Base-by-base conservation (phyloP, 1,284 basidiomycete species). In the Farysia itapuensis region DNA sequence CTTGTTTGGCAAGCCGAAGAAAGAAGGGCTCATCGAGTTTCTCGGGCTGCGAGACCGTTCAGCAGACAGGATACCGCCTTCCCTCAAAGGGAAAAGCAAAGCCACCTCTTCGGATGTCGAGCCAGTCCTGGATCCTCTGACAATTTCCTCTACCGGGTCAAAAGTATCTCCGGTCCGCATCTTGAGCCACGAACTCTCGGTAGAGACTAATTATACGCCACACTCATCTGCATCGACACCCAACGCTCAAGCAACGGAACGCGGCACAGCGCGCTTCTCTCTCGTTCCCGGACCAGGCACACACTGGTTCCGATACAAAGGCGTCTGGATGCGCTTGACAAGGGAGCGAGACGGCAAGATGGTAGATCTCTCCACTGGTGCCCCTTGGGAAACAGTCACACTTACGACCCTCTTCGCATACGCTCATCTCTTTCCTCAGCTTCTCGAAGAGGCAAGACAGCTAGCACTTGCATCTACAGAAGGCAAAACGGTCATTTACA, bases 311-410 rank as follows among this genome's bases (percentile, higher is more conserved):
- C 84, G 85, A 46, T 98, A 95, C 77, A 79, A 82, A 24, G 86
- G 88, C 4, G 88, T 90, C 18, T 98, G 94, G 95, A 90, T 96
- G 81, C 91, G 96, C 6, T 34, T 64, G 19, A 92, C 96, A 78
- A 85, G 95, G 38, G 92, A 97, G 77, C 89, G 79, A 20, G 89
- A 90, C 34, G 70, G 66, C 36, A 67, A 72, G 67, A 86, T 94
- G 44, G 88, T 94, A 81, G 88, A 94, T 72, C 81, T 94, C 22
- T 87, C 88, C 79, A 88, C 89, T 1, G 93, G 93, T 3, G 84
- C 85, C 5, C 95, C 95, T 39, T 98, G 94, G 92, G 95, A 99
- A 78, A 98, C 94, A 0, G 85, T 98, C 31, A 95, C 88, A 22
- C 81, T 99, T 29, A 98, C 93, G 2, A 89, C 95, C 0, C 83